phyloP scores from a whole-genome alignment of 257 asterid species.

The Striga asiatica region DNA sequence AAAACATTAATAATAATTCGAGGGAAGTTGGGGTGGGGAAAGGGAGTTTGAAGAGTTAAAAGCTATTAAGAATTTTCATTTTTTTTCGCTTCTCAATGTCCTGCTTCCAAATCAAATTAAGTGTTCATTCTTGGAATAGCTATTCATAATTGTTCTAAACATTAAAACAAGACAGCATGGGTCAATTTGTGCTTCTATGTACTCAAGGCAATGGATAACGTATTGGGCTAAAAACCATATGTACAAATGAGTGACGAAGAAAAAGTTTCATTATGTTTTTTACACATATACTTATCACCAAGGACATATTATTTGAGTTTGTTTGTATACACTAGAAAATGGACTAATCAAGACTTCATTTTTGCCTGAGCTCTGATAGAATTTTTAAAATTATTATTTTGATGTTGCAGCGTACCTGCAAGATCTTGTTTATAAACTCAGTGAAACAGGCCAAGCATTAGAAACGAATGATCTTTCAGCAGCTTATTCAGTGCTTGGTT shows the following conservation, averaged over 20 bases:
- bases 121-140: neutral
- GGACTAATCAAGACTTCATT: neutral
- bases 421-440: constrained; percentile 75
- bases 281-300: no score
- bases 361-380: neutral
- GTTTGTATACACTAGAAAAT: neutral
- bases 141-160: neutral
- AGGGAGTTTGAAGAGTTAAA: neutral
- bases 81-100: neutral
- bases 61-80: no score
- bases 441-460: constrained; percentile 75
- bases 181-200: neutral
- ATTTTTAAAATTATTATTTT: neutral
- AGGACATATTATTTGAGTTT: no score
- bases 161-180: neutral
- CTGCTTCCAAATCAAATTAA: neutral
- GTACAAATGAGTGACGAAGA: neutral
- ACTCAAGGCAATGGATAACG: neutral
- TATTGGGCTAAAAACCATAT: neutral
- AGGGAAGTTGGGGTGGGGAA: no score
- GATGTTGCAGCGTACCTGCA: constrained; percentile 64
- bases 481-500: constrained; percentile 71
- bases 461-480: constrained; percentile 62
- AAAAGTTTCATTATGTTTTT: no score
- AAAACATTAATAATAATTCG: no score